phyloP scores from a whole-genome alignment of 306 rosid species.

The Purshia tridentata region DNA sequence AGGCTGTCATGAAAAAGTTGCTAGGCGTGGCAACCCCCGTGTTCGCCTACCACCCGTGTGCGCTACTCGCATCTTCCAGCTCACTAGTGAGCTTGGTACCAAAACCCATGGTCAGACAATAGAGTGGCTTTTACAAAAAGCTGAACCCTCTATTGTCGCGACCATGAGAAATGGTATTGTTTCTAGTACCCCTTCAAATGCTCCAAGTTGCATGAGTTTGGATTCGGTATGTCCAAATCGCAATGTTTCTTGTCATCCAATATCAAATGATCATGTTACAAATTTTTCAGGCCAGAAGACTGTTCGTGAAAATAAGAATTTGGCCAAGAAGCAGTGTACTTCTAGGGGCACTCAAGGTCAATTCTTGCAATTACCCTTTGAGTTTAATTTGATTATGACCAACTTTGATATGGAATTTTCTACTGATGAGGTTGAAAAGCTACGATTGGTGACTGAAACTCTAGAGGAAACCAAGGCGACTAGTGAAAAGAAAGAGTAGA shows the following conservation, averaged over 20 bases:
- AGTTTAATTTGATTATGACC: slow-evolving; percentile 29
- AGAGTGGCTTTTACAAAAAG: slow-evolving; percentile 53
- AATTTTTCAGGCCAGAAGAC: background rate
- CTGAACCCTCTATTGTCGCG: slow-evolving; percentile 37
- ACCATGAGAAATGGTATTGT: slow-evolving; percentile 1
- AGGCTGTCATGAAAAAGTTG: slow-evolving; percentile 31
- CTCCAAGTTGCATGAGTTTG: too few species aligned
- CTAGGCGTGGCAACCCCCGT: slow-evolving; percentile 34
- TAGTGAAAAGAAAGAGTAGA: background rate
- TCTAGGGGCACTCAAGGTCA: background rate
- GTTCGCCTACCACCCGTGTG: slow-evolving; percentile 41
- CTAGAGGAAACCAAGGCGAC: slow-evolving; percentile 3
- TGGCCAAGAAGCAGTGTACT: background rate
- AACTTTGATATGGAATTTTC: slow-evolving; percentile 38
- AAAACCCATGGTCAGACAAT: slow-evolving; percentile 50
- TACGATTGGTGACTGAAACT: slow-evolving; percentile 14
- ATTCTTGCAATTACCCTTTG: slow-evolving; percentile 22
- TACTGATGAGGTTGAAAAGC: slow-evolving; percentile 27
- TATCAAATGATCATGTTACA: too few species aligned
- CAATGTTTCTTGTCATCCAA: too few species aligned
- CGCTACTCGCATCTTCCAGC: slow-evolving; percentile 47
- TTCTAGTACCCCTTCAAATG: slow-evolving; percentile 5
- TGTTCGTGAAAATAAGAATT: background rate
- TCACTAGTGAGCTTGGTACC: slow-evolving; percentile 46
- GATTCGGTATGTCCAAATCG: too few species aligned